Base-by-base conservation (phyloP, 164 flowering plant species). In the Aristolochia contorta region DNA sequence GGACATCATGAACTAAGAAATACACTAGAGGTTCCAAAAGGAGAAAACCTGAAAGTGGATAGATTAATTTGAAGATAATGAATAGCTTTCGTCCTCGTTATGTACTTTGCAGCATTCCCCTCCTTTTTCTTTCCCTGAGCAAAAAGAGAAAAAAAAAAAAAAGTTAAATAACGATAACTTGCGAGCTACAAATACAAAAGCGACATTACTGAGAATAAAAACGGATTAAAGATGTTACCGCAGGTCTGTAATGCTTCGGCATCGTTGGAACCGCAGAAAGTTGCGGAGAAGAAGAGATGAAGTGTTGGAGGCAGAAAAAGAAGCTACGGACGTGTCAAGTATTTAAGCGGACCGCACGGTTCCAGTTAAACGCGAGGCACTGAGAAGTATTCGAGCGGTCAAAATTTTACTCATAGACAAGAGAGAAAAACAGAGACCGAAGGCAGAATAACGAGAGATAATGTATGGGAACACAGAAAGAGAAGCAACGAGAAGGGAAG, bases 101-200 rank as follows among this genome's bases (percentile, higher is more conserved):
- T 71, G 70, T 81, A 93, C 58, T 77, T 84, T 5, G 96, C 97
- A 0, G 86, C 89, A 67, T 89, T 89, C 23, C 96, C 98, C 72
- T 89, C 96, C 82, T 87, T 89, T 46, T 87, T 87, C 89, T 89
- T 89, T 0, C 98, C 98, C 97, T 93, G 74, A 1, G 54, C 60
- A 58, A 52, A n/a, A 1, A 58, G 8, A 43, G 22, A 49, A 60
- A 52, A n/a, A 1, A 58, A 6, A 43, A 19, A 49, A 60, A 30
- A 10, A 19, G 9, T 21, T 16, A 19, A 1, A 14, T 16, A 51
- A 58, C 4, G 52, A 48, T 48, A 1, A 16, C n/a, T 1, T 48
- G n/a, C n/a, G 21, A 37, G 61, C 4, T 47, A 65, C 43, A 52
- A 22, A 54, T 20, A 19, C 3, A 0, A 16, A 22, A 45, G 20